Evolutionary conservation across 2,329 filamentous ascomycete species (phyloP).

Genomic region (Ophiostoma piceae): DNA sequence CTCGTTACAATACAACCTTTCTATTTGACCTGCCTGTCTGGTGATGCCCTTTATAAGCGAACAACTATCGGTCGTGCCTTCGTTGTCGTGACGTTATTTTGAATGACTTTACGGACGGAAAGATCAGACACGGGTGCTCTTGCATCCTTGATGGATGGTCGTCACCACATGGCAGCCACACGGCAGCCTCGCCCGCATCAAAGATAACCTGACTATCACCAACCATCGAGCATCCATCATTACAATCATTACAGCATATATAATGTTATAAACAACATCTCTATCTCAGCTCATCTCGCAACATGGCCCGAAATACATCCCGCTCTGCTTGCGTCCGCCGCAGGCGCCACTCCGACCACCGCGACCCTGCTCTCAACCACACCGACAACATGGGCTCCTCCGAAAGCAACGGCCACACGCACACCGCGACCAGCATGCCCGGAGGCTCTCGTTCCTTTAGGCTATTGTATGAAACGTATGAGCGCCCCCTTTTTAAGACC

Average conservation of each 20-base stretch:
- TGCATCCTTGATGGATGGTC: not conserved
- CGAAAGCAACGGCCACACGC: not conserved
- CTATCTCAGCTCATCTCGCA: not conserved
- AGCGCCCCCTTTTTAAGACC: too few species aligned
- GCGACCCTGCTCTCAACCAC: not conserved
- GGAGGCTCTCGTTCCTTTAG: too few species aligned
- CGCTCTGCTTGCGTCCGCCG: too few species aligned
- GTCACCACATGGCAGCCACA: not conserved
- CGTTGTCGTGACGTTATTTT: not conserved
- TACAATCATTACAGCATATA: not conserved
- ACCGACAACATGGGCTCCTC: not conserved
- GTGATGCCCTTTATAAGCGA: too few species aligned
- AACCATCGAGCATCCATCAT: not conserved
- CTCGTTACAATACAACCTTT: not conserved
- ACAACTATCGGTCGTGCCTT: too few species aligned
- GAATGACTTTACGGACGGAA: not conserved
- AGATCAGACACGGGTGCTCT: not conserved
- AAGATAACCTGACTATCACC: too few species aligned
- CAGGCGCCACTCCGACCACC: too few species aligned
- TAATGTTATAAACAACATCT: not conserved
- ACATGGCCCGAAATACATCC: not conserved
- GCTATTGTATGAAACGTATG: too few species aligned
- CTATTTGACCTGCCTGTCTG: not conserved
- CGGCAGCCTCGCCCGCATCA: too few species aligned
- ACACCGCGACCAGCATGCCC: too few species aligned